Base-by-base conservation (phyloP, 2,329 filamentous ascomycete species). In the Bipolaris zeicola region DNA sequence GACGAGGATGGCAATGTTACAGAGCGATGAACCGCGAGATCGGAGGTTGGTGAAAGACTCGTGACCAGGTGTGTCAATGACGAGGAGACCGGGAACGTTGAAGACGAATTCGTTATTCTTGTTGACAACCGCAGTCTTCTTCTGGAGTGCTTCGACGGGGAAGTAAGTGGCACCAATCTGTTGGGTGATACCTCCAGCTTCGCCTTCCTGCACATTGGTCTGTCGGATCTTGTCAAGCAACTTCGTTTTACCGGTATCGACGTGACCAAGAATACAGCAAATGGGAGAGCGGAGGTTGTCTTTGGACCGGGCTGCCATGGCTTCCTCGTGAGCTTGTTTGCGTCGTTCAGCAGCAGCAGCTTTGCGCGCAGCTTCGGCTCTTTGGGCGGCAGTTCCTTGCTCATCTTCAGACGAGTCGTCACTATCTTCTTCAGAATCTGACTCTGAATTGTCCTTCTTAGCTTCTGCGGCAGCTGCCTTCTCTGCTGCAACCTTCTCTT, bases 161-260 rank as follows among this genome's bases (percentile, higher is more conserved):
- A 99, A 99, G 82, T 98, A 99, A 2, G 95, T 99, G 49, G 95
- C 95, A 88, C 95, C 95, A 73, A 99, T 99, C 79, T 99, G 95
- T 80, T 99, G 95, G 6, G 95, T 99, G 73, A 99, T 99, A 88
- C 95, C 95, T 83, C 95, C 96, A 38, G 95, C 96, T 85, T 99
- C 95, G 71, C 95, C 95, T 80, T 98, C 95, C 75, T 99, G 96
- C 34, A 99, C 95, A 74, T 99, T 98, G 55, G 95, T 98, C 78
- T 97, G 92, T 72, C 95, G 90, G 73, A 99, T 91, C 82, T 99
- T 99, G 83, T 99, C 95, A 56, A 99, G 85, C 62, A 99, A 83
- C 82, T 98, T 99, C n/a, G 95, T 99, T 83, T 99, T 99, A 77
- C 95, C 95, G 43, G 96, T 99, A 88, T 99, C 95, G 86, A 99